Base-by-base conservation (phyloP, 2,329 filamentous ascomycete genomes). In the Ophiostoma perfectum region DNA sequence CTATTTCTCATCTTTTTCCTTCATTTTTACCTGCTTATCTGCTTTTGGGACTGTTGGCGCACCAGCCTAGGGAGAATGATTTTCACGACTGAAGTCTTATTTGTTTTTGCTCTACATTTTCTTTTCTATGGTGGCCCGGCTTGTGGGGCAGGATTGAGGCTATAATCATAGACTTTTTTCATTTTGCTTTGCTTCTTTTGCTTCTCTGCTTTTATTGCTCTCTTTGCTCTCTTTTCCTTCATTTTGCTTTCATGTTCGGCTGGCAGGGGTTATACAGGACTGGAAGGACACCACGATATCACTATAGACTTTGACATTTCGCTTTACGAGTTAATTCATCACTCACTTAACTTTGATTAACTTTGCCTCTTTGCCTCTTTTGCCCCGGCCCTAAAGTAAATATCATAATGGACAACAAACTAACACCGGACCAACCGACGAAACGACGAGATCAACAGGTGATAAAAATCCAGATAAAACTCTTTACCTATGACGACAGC, bases 291-390 rank as follows among this genome's bases (percentile, higher is more conserved):
- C 36, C 60, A 64, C 63, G 63, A 64, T 64, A 64, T 64, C 63
- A 64, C 63, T 64, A 64, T 64, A 64, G 63, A 64, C 63, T 64
- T 64, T 63, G 38, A 63, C 58, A 42, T 63, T 63, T 44, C n/a
- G n/a, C n/a, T n/a, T 8, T 7, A 9, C 16, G 60, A 42, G 60
- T 36, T 64, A 45, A 45, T 64, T 16, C 42, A 64, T 45, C 49
- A 18, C 49, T 55, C n/a, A 38, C 12, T 38, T 39, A 63, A 12
- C 42, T 64, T 27, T 62, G 9, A 39, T 39, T 27, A n/a, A 44
- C 16, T 14, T 55, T 55, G 49, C 49, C 49, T 47, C 11, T 6
- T 45, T 45, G 44, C 16, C 9, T 9, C 16, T 9, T 12, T 47
- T 47, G 7, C 44, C 45, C 12, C n/a, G 18, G 18, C 18, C 12